Evolutionary conservation across 495 filamentous ascomycete genomes (phyloP), one percentile per base, ranked within the genome.

Genomic region (Aspergillus homomorphus): DNA sequence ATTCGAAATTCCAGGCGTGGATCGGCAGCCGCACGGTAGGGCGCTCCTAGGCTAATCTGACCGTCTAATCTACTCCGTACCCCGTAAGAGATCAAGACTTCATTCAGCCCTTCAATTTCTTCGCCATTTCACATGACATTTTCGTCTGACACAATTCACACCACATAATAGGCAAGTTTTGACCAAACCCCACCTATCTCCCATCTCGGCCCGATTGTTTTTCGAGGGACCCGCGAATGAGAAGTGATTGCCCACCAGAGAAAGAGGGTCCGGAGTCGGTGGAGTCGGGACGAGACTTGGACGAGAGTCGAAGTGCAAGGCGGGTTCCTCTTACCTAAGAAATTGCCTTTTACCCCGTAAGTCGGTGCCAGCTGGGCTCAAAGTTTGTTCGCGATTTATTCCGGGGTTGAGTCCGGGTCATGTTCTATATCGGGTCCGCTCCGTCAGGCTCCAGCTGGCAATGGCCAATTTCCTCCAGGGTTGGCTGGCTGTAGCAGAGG

Each of bases 111-210:
- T 38, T 38, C 33, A 38, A 38, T 38, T 38, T 38, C 33, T 38
- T 38, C 7, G 7, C 12, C 33, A 38, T 38, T 53, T 53, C 51
- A 53, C 51, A 53, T 53, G 51, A 43, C 51, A 53, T 44, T 30
- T 21, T 30, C 51, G 38, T 53, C 30, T 43, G 51, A 53, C 51
- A 53, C n/a, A n/a, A n/a, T n/a, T n/a, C n/a, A 53, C 48, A 50
- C 33, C 33, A 38, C n/a, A n/a, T n/a, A n/a, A 19, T 22, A 48
- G 14, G 45, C n/a, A 2, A 48, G 45, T 48, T 22, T 22, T 22
- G 19, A n/a, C n/a, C n/a, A n/a, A n/a, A n/a, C n/a, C n/a, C n/a
- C n/a, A n/a, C n/a, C n/a, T n/a, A n/a, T n/a, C 18, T 22, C 45
- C 45, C 45, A 16, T 51, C 23, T 53, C 51, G 51, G 51, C 28